Base-by-base conservation (phyloP, 2,329 filamentous ascomycete species). In the Xylaria sp. region DNA sequence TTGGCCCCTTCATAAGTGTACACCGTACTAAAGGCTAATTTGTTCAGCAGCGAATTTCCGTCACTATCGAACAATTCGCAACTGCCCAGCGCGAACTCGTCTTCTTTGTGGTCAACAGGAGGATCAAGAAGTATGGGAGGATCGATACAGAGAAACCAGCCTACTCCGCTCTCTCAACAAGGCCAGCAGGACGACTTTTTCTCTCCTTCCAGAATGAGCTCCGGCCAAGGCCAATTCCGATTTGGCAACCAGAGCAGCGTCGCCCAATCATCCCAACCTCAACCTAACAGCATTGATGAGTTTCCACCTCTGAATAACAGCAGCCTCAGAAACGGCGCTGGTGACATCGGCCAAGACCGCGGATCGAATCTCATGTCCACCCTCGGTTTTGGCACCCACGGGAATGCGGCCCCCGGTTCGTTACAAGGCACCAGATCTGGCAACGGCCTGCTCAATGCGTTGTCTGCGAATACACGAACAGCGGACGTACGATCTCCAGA, bases 11-110 rank as follows among this genome's bases (percentile, higher is more conserved):
- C 21, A 34, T 24, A 44, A 44, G 19, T 4, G 11, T 17, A 44
- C 19, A 9, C 39, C 20, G 11, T 22, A 41, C 7, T 21, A 41
- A 26, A 42, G n/a, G 19, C 71, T 72, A 46, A 73, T 49, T 51
- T 50, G 34, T 57, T 22, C 55, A 48, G 44, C 56, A 88, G 85
- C 56, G 85, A 88, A 66, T 88, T 88, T 50, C 85, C 85, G 7
- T 86, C 84, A 19, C 71, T 88, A 62, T 86, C 84, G 47, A 85
- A 83, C 64, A 85, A 81, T 59, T 75, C 82, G 41, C 81, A 83
- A 64, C 70, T 84, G 40, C 72, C 78, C 22, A 80, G 70, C 53
- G 69, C 76, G 6, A 78, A 68, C 42, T 78, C 78, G 57, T 72
- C 77, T 13, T 80, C 80, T 4, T 75, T 85, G 71, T 86, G 83